These are phyloP conservation scores for Fusarium oligoseptatum DNA, from an alignment of 2,329 filamentous ascomycete genomes.

Conservation along the genomic window DNA sequence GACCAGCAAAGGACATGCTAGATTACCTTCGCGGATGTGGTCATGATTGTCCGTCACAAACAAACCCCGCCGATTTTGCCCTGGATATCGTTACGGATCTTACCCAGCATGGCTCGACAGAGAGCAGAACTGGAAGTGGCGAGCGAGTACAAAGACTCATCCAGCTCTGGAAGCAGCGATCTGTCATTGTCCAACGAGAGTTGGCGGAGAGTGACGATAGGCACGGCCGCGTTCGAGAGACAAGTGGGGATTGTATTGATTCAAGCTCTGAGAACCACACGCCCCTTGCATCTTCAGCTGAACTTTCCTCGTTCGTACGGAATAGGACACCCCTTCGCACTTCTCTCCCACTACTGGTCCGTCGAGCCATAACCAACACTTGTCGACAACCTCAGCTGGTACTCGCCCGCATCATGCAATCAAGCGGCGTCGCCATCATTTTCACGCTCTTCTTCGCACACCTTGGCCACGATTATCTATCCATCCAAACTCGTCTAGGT, in stretches of 20 bases:
- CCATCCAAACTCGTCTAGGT: constrained; percentile 79
- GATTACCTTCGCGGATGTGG: constrained; percentile 72
- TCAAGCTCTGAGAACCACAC: constrained; percentile 26
- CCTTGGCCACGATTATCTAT: constrained; percentile 75
- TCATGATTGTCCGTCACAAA: constrained; percentile 74
- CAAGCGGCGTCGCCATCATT: constrained; percentile 72
- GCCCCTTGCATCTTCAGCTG: constrained; percentile 73
- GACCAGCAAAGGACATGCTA: constrained; percentile 73
- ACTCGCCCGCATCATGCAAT: constrained; percentile 75
- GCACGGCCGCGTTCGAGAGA: too few species aligned
- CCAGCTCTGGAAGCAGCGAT: constrained; percentile 63
- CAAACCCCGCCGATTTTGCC: constrained; percentile 83
- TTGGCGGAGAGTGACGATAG: not conserved
- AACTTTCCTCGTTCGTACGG: constrained; percentile 74
- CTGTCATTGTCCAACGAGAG: not conserved
- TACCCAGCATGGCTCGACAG: constrained; percentile 68
- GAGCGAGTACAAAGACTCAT: constrained; percentile 73
- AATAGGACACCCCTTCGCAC: constrained; percentile 68
- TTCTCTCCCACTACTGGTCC: constrained; percentile 76
- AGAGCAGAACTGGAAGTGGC: constrained; percentile 73
- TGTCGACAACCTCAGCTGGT: constrained; percentile 74
- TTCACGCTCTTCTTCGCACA: constrained; percentile 80
- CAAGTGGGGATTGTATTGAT: not conserved
- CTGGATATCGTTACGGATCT: constrained; percentile 83
- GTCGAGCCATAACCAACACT: constrained; percentile 77